phyloP scores from a whole-genome alignment of 768 basidiomycete genomes.

The Russula foetens region DNA sequence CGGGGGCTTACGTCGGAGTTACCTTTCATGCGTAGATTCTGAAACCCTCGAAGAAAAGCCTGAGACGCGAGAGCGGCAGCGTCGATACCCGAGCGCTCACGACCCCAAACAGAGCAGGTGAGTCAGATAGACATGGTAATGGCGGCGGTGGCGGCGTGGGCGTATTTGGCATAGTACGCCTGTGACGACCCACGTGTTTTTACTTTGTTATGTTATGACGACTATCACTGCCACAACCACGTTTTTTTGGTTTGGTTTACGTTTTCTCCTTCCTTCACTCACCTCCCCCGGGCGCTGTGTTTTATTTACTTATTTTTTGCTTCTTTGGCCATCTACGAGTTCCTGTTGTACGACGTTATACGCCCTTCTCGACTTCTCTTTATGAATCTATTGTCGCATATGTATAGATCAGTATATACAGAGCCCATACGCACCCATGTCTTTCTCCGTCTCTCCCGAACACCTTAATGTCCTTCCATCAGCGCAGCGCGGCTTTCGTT shows the following conservation, averaged over 20 bases:
- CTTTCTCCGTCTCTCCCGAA: no score
- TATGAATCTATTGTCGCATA: no score
- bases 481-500: not conserved
- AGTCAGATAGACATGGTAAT: not conserved
- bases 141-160: no score
- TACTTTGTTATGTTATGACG: not conserved
- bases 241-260: not conserved
- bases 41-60: slow-evolving; percentile 97
- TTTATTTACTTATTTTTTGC: not conserved
- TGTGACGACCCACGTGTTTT: not conserved
- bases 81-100: slow-evolving; percentile 88
- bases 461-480: no score
- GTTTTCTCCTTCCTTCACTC: not conserved
- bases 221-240: not conserved
- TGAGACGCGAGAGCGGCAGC: slow-evolving; percentile 80
- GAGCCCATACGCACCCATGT: no score
- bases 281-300: no score
- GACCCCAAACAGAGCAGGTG: slow-evolving; percentile 71
- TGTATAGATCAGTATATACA: no score
- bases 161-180: no score
- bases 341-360: no score
- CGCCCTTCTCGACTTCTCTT: no score
- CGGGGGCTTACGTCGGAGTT: not conserved
- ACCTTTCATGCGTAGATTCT: slow-evolving; percentile 54
- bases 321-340: no score